These are phyloP conservation scores for Funneliformis caledonium DNA, from an alignment of 371 early-diverging fungal genomes.

Conservation along the genomic window DNA sequence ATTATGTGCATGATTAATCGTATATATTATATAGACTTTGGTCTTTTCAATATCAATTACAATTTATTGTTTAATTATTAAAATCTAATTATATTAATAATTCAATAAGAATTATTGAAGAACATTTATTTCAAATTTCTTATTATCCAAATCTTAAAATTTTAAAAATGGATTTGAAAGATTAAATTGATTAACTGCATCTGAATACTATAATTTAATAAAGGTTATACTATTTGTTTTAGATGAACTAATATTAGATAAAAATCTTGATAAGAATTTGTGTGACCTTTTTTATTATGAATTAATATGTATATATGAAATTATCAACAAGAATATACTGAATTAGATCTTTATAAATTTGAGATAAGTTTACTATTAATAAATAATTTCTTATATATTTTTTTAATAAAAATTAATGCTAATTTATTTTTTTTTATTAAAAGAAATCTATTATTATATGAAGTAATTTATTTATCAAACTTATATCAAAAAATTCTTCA, in stretches of 20 bases:
- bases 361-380: not conserved
- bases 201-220: not conserved
- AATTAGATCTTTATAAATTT: not conserved
- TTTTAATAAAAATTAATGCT: no score
- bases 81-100: not conserved
- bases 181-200: not conserved
- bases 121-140: not conserved
- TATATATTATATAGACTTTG: no score
- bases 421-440: no score
- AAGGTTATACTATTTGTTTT: not conserved
- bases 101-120: not conserved
- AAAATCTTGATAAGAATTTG: not conserved
- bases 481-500: no score
- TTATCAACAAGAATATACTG: not conserved
- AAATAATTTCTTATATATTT: no score
- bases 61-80: no score
- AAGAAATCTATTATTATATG: no score
- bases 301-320: no score
- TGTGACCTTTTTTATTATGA: not conserved
- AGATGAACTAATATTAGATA: not conserved
- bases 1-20: no score
- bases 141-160: not conserved
- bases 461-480: no score
- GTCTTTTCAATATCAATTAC: no score
- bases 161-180: not conserved